phyloP scores from a whole-genome alignment of 352 stramenopile genomes.

The Pythium periplocum region DNA sequence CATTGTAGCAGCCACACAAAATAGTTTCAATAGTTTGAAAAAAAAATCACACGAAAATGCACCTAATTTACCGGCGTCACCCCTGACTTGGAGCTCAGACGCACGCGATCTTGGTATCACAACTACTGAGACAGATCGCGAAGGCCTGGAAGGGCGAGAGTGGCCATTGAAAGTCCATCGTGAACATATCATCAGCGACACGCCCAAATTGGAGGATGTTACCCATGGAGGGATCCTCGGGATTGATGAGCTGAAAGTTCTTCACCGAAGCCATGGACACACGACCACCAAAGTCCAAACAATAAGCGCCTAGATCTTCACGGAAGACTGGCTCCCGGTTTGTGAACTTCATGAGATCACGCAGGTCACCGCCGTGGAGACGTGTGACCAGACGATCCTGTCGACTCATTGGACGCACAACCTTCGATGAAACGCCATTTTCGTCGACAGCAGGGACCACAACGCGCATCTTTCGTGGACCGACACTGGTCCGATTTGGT shows the following conservation, averaged over 20 bases:
- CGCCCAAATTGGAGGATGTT: conserved; percentile 87
- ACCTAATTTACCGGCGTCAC: no score
- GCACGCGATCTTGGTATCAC: conserved; percentile 85
- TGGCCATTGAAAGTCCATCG: conserved; percentile 89
- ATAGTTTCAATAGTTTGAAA: no score
- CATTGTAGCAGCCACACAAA: no score
- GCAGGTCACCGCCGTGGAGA: conserved; percentile 60
- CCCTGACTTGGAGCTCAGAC: conserved; percentile 32
- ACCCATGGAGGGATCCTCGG: conserved; percentile 76
- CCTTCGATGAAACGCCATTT: conserved; percentile 66
- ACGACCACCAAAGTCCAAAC: conserved; percentile 80
- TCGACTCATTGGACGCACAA: conserved; percentile 81
- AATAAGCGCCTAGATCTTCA: conserved; percentile 83
- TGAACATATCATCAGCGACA: conserved; percentile 89
- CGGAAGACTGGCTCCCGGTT: conserved; percentile 85
- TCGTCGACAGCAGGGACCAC: conserved; percentile 80
- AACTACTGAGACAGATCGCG: conserved; percentile 86
- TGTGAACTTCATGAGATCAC: conserved; percentile 84
- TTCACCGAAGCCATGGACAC: conserved; percentile 84
- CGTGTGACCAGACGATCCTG: conserved; percentile 79
- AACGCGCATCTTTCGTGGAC: conserved; percentile 82
- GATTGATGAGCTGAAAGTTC: conserved; percentile 87
- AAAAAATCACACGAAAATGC: no score
- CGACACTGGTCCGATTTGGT: conserved; percentile 82
- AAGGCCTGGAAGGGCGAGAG: conserved; percentile 87